Evolutionary conservation across 2,329 filamentous ascomycete genomes (phyloP), one percentile per base, ranked within the genome.

Genomic region (Triangularia setosa): DNA sequence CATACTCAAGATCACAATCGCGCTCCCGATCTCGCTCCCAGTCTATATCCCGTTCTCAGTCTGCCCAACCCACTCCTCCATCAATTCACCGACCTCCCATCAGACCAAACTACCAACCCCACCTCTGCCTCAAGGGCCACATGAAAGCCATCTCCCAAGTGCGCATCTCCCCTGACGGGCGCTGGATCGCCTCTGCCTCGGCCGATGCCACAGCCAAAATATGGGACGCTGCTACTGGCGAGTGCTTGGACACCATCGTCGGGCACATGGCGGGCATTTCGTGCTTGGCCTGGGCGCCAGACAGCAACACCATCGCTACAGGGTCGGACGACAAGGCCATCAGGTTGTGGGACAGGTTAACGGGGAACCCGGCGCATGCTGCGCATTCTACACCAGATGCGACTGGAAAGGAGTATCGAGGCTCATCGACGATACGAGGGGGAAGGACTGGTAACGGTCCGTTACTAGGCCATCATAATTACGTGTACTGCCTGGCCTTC

Each of bases 281-380:
- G 30, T 94, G 93, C 44, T 84, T 99, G 57, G 89, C 93, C n/a
- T 99, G 95, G 95, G 90, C 90, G 65, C 93, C 94, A 0, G 93
- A 98, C 75, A 92, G 90, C 66, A 88, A 88, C 70, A 92, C 91
- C 2, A 84, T 99, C 56, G 95, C 94, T 3, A 94, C 92, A 9
- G 95, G 94, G 24, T 94, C 91, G 4, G 95, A 99, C 77, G 95
- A 99, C 83, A 99, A 99, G 79, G 88, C 90, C 0, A 98, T 99
- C 68, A 87, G 95, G 2, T 81, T 99, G 1, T 99, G 95, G 95
- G 91, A 97, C 73, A 79, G 87, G 7, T 82, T 87, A 18, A 89
- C 86, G n/a, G 79, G 79, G 18, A 79, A 72, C 65, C 75, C 75
- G 1, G 75, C 75, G 6, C 74, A 77, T 58, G 72, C 72, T 14